phyloP scores from a whole-genome alignment of 2,329 filamentous ascomycete species.

The Rasamsonia emersonii region DNA sequence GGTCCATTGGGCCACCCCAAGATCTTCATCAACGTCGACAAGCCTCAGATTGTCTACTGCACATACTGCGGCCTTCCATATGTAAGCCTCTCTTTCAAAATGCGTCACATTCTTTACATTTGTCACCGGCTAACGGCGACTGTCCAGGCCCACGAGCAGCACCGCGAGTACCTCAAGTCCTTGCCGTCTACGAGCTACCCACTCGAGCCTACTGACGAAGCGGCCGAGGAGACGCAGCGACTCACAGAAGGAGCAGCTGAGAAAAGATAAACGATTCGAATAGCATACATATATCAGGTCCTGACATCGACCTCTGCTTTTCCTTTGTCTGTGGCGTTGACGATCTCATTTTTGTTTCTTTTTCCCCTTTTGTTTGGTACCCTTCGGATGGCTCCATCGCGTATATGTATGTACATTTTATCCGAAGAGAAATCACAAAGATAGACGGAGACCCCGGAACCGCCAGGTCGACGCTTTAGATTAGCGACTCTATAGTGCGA shows the following conservation, averaged over 20 bases:
- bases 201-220: conserved; percentile 52
- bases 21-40: conserved; percentile 97
- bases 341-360: conserved; percentile 10
- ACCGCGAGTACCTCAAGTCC: conserved; percentile 75
- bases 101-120: background rate
- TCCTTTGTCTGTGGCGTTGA: conserved; percentile 7
- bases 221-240: conserved; percentile 51
- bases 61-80: conserved; percentile 90
- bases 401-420: conserved; percentile 20
- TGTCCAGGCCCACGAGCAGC: conserved; percentile 74
- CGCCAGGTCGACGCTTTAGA: no score
- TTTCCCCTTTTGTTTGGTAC: conserved; percentile 16
- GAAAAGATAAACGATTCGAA: conserved; percentile 43
- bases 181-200: conserved; percentile 75
- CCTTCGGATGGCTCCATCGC: conserved; percentile 18
- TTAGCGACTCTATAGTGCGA: no score
- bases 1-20: conserved; percentile 82
- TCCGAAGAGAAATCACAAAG: conserved; percentile 19
- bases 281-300: conserved; percentile 3
- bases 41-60: conserved; percentile 85
- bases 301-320: conserved; percentile 2
- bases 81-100: conserved; percentile 50
- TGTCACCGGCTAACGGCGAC: conserved; percentile 5
- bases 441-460: no score
- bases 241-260: conserved; percentile 51